Percentiles rank a stretch among this genome's conserved stretches.
Evolutionary conservation across 306 rosid genomes (phyloP).

Genomic region (Adenanthera pavonina): DNA sequence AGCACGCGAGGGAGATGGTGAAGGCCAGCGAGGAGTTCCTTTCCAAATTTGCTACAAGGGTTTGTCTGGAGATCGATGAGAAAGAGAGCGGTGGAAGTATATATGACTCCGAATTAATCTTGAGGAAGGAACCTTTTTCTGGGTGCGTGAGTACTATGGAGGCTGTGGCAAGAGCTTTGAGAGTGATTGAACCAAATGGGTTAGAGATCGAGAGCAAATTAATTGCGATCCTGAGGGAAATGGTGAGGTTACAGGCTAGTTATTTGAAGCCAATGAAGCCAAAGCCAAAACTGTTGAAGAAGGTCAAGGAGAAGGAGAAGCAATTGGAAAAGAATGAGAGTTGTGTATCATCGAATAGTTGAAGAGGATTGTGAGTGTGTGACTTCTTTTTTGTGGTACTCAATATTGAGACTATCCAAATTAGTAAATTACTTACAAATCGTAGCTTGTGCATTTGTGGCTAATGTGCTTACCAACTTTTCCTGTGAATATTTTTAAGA

Average conservation of each 20-base stretch:
- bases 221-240: conserved; percentile 67
- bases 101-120: conserved; percentile 73
- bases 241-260: conserved; percentile 73
- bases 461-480: not conserved
- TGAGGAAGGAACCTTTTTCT: conserved; percentile 81
- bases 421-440: too few relatives aligned
- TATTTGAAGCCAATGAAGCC: conserved; percentile 69
- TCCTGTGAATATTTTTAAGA: not conserved
- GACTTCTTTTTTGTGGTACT: not conserved
- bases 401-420: not conserved
- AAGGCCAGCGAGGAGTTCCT: conserved; percentile 75
- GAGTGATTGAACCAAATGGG: conserved; percentile 75
- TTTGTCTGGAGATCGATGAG: conserved; percentile 68
- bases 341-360: not conserved
- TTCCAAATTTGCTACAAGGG: conserved; percentile 64
- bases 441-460: not conserved
- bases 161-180: conserved; percentile 77
- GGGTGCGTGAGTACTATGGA: conserved; percentile 89
- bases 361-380: conserved; percentile 20
- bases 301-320: conserved; percentile 33
- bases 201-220: conserved; percentile 54
- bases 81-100: conserved; percentile 65
- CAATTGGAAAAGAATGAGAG: conserved; percentile 11
- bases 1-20: conserved; percentile 95
- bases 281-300: conserved; percentile 70